These are phyloP conservation scores for Talaromyces sp. DNA, from an alignment of 2,329 filamentous ascomycete species.

Conservation along the genomic window DNA sequence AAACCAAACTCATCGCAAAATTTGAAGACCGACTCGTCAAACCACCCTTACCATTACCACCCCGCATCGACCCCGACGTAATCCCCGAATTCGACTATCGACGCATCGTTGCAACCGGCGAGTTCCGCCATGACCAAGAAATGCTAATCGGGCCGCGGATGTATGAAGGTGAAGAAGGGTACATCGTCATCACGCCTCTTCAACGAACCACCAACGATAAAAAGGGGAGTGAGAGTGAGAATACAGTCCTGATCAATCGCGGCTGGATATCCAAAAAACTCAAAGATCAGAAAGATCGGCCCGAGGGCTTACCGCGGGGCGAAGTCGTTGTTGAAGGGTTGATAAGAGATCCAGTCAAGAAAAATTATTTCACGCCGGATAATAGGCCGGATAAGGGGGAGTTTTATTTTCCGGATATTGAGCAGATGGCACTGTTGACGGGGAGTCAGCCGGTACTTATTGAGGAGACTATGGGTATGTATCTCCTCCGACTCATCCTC, in stretches of 20 bases:
- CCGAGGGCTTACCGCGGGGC: constrained; percentile 64
- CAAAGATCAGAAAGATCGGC: constrained; percentile 61
- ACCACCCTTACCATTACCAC: constrained; percentile 79
- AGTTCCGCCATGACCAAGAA: constrained; percentile 81
- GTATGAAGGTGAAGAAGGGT: constrained; percentile 85
- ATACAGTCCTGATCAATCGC: constrained; percentile 80
- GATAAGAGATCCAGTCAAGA: constrained; percentile 87
- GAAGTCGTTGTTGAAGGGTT: constrained; percentile 80
- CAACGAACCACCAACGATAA: constrained; percentile 58
- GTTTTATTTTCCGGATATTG: constrained; percentile 94
- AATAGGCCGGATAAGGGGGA: constrained; percentile 79
- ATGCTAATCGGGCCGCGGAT: constrained; percentile 94
- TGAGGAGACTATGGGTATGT: constrained; percentile 86
- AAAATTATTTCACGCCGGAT: constrained; percentile 94
- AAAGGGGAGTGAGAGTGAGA: constrained; percentile 41
- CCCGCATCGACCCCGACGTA: constrained; percentile 75
- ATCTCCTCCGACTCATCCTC: neutral
- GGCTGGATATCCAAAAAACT: constrained; percentile 87
- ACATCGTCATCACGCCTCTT: constrained; percentile 85
- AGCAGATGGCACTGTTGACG: constrained; percentile 80
- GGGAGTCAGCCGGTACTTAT: constrained; percentile 90
- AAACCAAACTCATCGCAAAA: constrained; percentile 84
- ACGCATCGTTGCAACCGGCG: constrained; percentile 72
- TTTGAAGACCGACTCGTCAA: constrained; percentile 89
- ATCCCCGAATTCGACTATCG: constrained; percentile 90